phyloP scores from a whole-genome alignment of 495 filamentous ascomycete genomes.

The Penicillium bovifimosum region DNA sequence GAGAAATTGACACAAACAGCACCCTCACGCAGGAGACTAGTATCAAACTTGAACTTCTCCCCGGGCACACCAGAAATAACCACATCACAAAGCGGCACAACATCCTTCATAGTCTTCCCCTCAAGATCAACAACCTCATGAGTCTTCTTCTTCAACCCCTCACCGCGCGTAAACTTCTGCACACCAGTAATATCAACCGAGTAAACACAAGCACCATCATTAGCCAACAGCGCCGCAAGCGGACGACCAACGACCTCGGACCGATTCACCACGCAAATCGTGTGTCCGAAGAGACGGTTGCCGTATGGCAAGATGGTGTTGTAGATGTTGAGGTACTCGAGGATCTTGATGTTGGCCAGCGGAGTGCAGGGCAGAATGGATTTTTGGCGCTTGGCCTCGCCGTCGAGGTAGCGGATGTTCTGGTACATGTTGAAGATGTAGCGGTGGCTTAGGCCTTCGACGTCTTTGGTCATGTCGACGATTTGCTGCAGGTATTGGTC shows the following conservation, averaged over 20 bases:
- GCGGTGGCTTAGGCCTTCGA: constrained; percentile 87
- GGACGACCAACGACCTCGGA: constrained; percentile 93
- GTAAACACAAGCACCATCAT: constrained; percentile 93
- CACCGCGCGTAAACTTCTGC: constrained; percentile 86
- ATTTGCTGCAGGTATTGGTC: constrained; percentile 95
- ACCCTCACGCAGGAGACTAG: constrained; percentile 73
- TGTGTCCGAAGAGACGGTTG: constrained; percentile 84
- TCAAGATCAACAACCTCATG: constrained; percentile 81
- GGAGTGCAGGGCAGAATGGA: constrained; percentile 93
- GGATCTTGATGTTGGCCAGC: constrained; percentile 89
- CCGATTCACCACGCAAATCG: constrained; percentile 91
- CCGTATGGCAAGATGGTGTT: constrained; percentile 93
- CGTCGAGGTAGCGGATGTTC: constrained; percentile 90
- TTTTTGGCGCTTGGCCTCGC: constrained; percentile 68
- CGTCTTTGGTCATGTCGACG: constrained; percentile 84
- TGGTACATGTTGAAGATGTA: constrained; percentile 99
- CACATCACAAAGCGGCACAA: constrained; percentile 82
- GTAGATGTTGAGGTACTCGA: constrained; percentile 93
- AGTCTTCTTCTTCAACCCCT: constrained; percentile 69
- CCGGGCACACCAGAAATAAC: constrained; percentile 91
- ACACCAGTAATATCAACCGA: constrained; percentile 87
- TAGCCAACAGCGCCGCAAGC: constrained; percentile 89
- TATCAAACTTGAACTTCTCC: constrained; percentile 81
- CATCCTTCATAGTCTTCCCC: constrained; percentile 69
- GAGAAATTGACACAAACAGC: constrained; percentile 98